Evolutionary conservation across 2,329 filamentous ascomycete genomes (phyloP), one percentile per base, ranked within the genome.

Genomic region (Hirsutella rhossiliensis): DNA sequence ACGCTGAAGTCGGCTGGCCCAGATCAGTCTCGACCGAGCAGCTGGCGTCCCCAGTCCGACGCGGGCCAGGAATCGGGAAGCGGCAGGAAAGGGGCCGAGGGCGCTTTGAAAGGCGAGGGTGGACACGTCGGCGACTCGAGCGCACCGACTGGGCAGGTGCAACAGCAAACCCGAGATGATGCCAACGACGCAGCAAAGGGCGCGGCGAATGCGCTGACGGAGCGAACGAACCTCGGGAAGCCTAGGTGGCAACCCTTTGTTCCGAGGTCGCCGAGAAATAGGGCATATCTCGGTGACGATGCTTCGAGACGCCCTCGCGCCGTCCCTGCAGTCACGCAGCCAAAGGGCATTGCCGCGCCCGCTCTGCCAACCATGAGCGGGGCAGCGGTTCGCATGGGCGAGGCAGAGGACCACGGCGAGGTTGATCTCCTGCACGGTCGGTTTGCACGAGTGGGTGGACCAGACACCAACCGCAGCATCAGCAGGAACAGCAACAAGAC

Each of bases 341-440:
- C 46, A 11, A 55, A 56, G 38, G 50, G 49, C 2, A 53, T 57
- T 37, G 46, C 48, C 19, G 52, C 52, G 0, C 54, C 56, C 11
- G 54, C 58, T 39, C 50, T 62, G 6, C 56, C 60, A 3, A 50
- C 48, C 11, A 45, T 61, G 11, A 50, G 51, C 13, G 55, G 51
- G 47, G 50, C 51, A 11, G 41, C 55, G 41, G 49, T 51, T 43
- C 48, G 52, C 4, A 50, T 32, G 12, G 20, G 49, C 15, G 47
- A 44, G 31, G 45, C 45, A 19, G 43, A 39, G 13, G 59, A 62
- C 7, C 54, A 62, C 2, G 59, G 54, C 17, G 55, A 59, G 15
- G 64, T 72, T 38, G 72, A 75, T 47, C 59, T 73, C 3, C 46
- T 74, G 7, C 61, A 66, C 40, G 62, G 68, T 47, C 64, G 60